Base-by-base conservation (phyloP, 495 filamentous ascomycete species). In the Aspergillus bridgeri region DNA sequence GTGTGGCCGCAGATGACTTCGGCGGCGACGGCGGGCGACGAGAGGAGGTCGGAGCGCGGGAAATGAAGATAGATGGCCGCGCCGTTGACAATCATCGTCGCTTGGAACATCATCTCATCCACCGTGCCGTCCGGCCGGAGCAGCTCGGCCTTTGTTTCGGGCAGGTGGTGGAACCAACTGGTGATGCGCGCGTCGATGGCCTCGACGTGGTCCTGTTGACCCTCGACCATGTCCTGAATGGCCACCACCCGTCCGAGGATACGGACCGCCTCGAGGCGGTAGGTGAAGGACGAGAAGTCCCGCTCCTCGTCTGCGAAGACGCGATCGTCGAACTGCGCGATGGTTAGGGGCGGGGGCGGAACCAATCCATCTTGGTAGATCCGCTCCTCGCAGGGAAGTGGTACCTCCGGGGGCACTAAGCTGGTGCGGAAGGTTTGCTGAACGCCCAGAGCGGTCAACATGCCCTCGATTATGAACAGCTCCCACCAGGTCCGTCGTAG, bases 401-500 rank as follows among this genome's bases (percentile, higher is more conserved):
- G 59, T 8, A 77, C 75, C 57, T 75, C 75, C 9, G 63, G 68
- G 6, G 70, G 67, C 19, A 79, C 64, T 54, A 60, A 44, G 50
- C 65, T 71, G 7, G 71, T 70, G 47, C 74, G 75, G 47, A 70
- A 72, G 5, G 55, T 64, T 6, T 51, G 59, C 49, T 74, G 73
- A 7, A 76, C 65, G 0, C 76, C 76, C 2, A 79, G 68, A 5
- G 75, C 79, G 6, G 82, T 81, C 54, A 83, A 60, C 62, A 83
- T 69, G 9, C 75, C 79, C 63, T 96, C 91, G 15, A 90, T 81
- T 44, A 92, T 83, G 65, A 87, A 95, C 49, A 96, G 70, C 61
- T 95, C 90, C 91, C 91, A 96, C 91, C 90, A 96, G 17, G 91
- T 96, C 43, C 92, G 81, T 23, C 91, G 80, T 80, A 89, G 85